A percentile compares a stretch with the other conserved stretches of the same genome.
These are phyloP conservation scores for Hemerocallis citrina DNA, from an alignment of 106 monocot genomes.

Conservation along the genomic window DNA sequence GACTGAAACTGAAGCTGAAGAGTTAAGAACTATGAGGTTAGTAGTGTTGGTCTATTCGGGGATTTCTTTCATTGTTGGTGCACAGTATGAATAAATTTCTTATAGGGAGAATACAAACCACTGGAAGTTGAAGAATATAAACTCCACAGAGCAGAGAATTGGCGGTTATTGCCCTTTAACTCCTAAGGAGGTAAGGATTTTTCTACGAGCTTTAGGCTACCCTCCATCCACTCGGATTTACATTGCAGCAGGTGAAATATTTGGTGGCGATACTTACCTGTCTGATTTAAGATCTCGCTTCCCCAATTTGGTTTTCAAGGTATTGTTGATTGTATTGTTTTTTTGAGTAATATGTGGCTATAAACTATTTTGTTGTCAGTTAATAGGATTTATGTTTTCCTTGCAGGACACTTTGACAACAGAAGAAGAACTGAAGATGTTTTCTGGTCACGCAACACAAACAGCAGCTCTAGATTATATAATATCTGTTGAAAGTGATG, in stretches of 20 bases:
- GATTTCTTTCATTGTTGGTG: background rate
- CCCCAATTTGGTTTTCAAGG: constrained; percentile 92
- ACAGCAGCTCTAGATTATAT: constrained; percentile 90
- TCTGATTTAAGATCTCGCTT: constrained; percentile 58
- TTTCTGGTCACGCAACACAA: constrained; percentile 73
- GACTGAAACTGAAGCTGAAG: constrained; percentile 66
- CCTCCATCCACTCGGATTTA: constrained; percentile 71
- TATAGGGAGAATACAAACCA: constrained; percentile 78
- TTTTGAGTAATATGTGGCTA: constrained; percentile 1
- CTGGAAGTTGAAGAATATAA: constrained; percentile 90
- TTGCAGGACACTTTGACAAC: constrained; percentile 71
- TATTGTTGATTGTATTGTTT: constrained; percentile 13
- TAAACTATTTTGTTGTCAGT: background rate
- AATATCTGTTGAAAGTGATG: constrained; percentile 93
- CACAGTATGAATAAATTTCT: no score
- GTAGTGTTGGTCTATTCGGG: background rate
- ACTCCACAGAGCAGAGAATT: constrained; percentile 77
- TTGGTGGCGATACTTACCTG: constrained; percentile 63
- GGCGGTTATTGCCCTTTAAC: constrained; percentile 84
- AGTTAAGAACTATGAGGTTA: constrained; percentile 71
- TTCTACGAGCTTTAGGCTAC: constrained; percentile 75
- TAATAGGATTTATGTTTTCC: background rate
- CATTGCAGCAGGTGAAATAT: constrained; percentile 91
- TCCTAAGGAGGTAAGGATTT: constrained; percentile 82
- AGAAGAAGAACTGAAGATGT: constrained; percentile 55